These are phyloP conservation scores for Helichrysum umbraculigerum DNA, from an alignment of 129 eudicot genomes.

Conservation along the genomic window DNA sequence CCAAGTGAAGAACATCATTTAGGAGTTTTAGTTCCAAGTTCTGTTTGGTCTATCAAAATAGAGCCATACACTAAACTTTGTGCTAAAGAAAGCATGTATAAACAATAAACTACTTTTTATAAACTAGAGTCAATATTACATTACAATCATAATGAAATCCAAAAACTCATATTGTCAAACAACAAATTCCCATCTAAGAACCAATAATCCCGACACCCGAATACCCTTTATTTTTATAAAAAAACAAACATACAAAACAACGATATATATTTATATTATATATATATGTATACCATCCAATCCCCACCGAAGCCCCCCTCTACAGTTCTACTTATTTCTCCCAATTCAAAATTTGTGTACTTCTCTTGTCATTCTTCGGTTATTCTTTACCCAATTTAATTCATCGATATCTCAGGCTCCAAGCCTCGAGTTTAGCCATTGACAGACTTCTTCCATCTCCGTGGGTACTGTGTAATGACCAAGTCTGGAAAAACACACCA, in stretches of 20 bases:
- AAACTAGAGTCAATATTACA: slow-evolving; percentile 36
- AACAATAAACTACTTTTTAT: slow-evolving; percentile 21
- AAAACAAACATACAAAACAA: slow-evolving; percentile 32
- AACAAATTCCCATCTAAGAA: slow-evolving; percentile 42
- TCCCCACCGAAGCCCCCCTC: slow-evolving; percentile 32
- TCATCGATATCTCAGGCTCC: slow-evolving; percentile 34
- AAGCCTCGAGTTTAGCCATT: slow-evolving; percentile 66
- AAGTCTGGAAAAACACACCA: slow-evolving; percentile 44
- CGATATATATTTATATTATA: slow-evolving; percentile 17
- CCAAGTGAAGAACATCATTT: no score
- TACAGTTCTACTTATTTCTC: slow-evolving; percentile 35
- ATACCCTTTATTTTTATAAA: slow-evolving; percentile 27
- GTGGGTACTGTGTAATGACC: slow-evolving; percentile 91
- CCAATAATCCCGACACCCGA: slow-evolving; percentile 37
- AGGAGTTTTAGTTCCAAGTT: background rate
- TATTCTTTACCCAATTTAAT: slow-evolving; percentile 21
- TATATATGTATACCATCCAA: slow-evolving; percentile 38
- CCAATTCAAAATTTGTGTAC: slow-evolving; percentile 34
- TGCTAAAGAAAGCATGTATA: slow-evolving; percentile 1
- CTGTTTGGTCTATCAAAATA: background rate
- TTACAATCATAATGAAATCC: slow-evolving; percentile 32
- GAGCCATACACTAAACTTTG: background rate
- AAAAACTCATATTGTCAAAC: slow-evolving; percentile 33
- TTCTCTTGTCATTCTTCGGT: slow-evolving; percentile 30
- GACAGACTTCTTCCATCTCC: slow-evolving; percentile 92